Evolutionary conservation across 2,329 filamentous ascomycete species (phyloP), one percentile per base, ranked within the genome.

Genomic region (Calycina herbarum): DNA sequence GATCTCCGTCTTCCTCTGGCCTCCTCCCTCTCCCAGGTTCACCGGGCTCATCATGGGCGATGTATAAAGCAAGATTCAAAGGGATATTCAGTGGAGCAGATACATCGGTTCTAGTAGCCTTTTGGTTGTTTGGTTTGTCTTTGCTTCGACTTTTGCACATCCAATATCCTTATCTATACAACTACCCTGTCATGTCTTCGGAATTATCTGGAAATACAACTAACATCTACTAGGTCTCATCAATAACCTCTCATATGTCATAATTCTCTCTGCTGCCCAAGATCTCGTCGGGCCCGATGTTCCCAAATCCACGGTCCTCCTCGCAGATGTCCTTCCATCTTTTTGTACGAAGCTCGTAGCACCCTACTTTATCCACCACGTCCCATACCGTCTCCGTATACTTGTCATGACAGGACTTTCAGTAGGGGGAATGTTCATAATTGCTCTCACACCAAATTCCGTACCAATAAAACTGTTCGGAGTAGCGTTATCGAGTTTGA

Each of bases 191-290:
- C 20, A 20, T 20, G 4, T 17, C n/a, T 8, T 60, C 5, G 58
- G n/a, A 17, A 60, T 40, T 56, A n/a, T 20, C 7, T 33, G 38
- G 13, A 24, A 24, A 38, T 33, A 56, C 27, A 20, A 27, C 62
- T 64, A 24, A 59, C 35, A 61, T 20, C 20, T 17, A 38, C 20
- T 57, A 94, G 92, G 92, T 62, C 81, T 95, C 20, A 95, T 98
- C 77, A 98, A 99, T 79, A 98, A 98, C 80, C 92, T 98, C 72
- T 90, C 97, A 79, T 98, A 97, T 79, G 94, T 98, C 64, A 92
- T 98, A 77, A 95, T 98, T 76, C 90, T 99, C 74, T 96, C 93
- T 35, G 92, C 95, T 42, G 95, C 95, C 3, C 91, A 97, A 73
- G 95, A 99, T 75, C 91, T 99, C 68, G 95, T 98, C 72, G 94